Evolutionary conservation across 371 early-diverging fungal species (phyloP), one percentile per base, ranked within the genome.

Genomic region (Saksenaea vasiformis): DNA sequence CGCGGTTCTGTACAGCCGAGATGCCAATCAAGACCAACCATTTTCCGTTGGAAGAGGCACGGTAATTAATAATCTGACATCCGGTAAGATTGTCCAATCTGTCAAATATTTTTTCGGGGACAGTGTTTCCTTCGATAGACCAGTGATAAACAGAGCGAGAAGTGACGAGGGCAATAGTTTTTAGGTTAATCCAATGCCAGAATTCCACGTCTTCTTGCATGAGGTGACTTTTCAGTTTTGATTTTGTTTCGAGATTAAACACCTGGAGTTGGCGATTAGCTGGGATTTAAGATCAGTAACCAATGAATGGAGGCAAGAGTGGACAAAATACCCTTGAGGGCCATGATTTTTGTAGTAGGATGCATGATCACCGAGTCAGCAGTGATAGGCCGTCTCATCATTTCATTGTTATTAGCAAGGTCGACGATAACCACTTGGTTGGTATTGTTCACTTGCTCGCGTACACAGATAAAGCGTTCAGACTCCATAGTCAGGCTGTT

Each of bases 321-420:
- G 26, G 54, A 31, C 36, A 26, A 47, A 36, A 54, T 78, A 95
- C 95, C 90, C 88, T 96, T 98, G 60, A 98, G 86, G 5, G 99
- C 99, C 73, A 98, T 95, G 54, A 98, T 87, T 77, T 93, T 94
- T 62, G 84, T 84, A 24, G 85, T 88, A 1, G 98, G 98, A 74
- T 98, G 93, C 97, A 98, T 98, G 67, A 98, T 98, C 47, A 95
- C 98, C 9, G 97, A 96, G 71, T 98, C 98, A 11, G 99, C 99
- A 36, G 97, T 90, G 68, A 98, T 98, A 60, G 96, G 96, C 55
- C 97, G 84, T 58, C 96, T 91, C 67, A 91, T 84, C 51, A 95
- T 76, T 65, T 93, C 92, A 53, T 85, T 83, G 38, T 91, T 87
- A 68, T 95, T 90, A 54, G 85, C 80, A 81, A 98, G 79, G 80